Base-by-base conservation (phyloP, 805 yeast genomes). In the Saturnispora saitoi region DNA sequence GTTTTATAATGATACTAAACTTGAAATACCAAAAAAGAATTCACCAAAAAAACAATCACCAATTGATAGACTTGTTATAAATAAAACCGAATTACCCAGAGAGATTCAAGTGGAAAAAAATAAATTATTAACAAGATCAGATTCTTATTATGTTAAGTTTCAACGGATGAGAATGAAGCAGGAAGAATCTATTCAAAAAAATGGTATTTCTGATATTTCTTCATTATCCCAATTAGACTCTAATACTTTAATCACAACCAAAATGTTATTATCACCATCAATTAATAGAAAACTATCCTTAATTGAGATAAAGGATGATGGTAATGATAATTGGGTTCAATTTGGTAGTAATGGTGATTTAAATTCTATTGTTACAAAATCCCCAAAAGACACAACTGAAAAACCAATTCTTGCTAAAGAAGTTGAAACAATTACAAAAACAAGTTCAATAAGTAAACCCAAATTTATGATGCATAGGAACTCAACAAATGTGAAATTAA, bases 131-230 rank as follows among this genome's bases (percentile, higher is more conserved):
- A 32, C 28, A 3, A 49, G 50, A 31, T 54, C 57, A 2, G 32
- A 48, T 31, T 55, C 58, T 14, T 56, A 53, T 34, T 55, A 56
- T 50, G 26, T 43, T 9, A 41, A 51, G 26, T 55, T 55, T 30
- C 53, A 48, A 22, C 19, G 40, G 15, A 45, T 53, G 46, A 46
- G 57, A 31, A 32, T 22, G n/a, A 34, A 37, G 14, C 61, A 59
- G 28, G 66, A 63, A 20, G 47, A 45, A 3, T 47, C 53, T 2
- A 34, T 60, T 14, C 48, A 51, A 14, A 40, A 45, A 28, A 48
- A 46, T 19, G 65, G 66, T 34, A 58, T 63, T 4, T 53, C 56
- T 8, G 43, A 47, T 3, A 56, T 62, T 9, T 31, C 52, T 2
- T 59, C 57, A 10, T 30, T 54, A 17, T 44, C 47, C 5, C n/a